Evolutionary conservation across 2,329 filamentous ascomycete species (phyloP).

Genomic region (Stagonosporopsis rhizophila): DNA sequence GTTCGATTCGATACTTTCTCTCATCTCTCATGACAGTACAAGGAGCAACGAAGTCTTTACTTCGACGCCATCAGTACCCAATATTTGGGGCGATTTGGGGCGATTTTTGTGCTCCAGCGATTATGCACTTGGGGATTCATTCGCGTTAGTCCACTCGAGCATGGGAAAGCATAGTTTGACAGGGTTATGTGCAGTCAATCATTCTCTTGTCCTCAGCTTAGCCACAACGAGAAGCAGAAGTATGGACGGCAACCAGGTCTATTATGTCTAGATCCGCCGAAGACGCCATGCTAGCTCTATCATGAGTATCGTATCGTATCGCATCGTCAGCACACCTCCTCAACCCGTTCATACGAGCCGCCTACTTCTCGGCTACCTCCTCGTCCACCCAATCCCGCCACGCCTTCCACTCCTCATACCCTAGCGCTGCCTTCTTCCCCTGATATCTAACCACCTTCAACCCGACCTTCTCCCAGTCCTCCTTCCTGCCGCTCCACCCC

Average conservation of each 20-base stretch:
- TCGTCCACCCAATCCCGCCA: slow-evolving; percentile 77
- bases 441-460: slow-evolving; percentile 85
- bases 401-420: slow-evolving; percentile 75
- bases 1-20: no score
- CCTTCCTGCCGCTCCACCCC: slow-evolving; percentile 76
- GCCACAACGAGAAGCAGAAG: neutral
- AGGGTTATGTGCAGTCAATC: no score
- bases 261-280: slow-evolving; percentile 1
- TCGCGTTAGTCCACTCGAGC: no score
- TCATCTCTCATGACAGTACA: no score
- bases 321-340: neutral
- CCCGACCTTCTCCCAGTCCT: slow-evolving; percentile 78
- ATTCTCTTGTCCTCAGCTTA: no score
- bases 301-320: slow-evolving; percentile 1
- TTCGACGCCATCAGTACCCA: no score
- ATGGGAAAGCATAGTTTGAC: no score
- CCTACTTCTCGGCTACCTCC: slow-evolving; percentile 11
- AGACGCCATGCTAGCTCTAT: slow-evolving; percentile 7
- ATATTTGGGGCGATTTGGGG: no score
- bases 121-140: no score
- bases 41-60: no score
- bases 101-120: no score
- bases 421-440: slow-evolving; percentile 76
- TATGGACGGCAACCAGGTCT: neutral
- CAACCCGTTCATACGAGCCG: neutral